Base-by-base conservation (phyloP, 179 eudicot genomes). In the Dionaea muscipula region DNA sequence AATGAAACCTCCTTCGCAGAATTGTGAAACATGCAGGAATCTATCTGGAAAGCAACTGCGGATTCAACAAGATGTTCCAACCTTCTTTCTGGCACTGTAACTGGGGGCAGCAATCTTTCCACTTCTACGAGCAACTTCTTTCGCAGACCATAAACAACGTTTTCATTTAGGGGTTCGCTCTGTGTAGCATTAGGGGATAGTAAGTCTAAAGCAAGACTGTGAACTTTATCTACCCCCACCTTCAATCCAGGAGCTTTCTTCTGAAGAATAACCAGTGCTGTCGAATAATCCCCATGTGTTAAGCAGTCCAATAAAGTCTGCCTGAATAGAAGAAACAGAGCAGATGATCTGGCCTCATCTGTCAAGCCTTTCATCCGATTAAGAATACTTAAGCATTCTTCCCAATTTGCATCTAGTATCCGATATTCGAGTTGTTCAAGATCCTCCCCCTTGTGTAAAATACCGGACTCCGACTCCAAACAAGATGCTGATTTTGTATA, bases 11-110 rank as follows among this genome's bases (percentile, higher is more conserved):
- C 57, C 55, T 68, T 75, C 5, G 62, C 22, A 18, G 72, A 73
- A 75, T 78, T 82, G 67, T 91, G 98, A 61, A 84, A 87, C 61
- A 79, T 44, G 60, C 98, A 91, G n/a, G 85, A 67, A 66, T 84
- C 93, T 60, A 80, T 63, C 68, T 82, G 93, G 18, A 72, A 69
- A 67, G 48, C 31, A 21, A 77, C 72, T 26, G 69, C 86, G 75
- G 57, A 77, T 69, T 91, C 98, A 51, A 91, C 81, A 63, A 91
- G 68, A 63, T 74, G 70, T 64, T 84, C 98, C 78, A 91, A 68
- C 72, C 95, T 72, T 75, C 89, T 77, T 51, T 84, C 88, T 11
- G 95, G 93, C 55, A 91, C 18, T 1, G 78, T 68, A 40, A 87
- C 37, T 7, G 94, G 93, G 13, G 98, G 95, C 59, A 91, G 69